Base-by-base conservation (phyloP, 805 yeast species). In the Babjeviella inositovora region DNA sequence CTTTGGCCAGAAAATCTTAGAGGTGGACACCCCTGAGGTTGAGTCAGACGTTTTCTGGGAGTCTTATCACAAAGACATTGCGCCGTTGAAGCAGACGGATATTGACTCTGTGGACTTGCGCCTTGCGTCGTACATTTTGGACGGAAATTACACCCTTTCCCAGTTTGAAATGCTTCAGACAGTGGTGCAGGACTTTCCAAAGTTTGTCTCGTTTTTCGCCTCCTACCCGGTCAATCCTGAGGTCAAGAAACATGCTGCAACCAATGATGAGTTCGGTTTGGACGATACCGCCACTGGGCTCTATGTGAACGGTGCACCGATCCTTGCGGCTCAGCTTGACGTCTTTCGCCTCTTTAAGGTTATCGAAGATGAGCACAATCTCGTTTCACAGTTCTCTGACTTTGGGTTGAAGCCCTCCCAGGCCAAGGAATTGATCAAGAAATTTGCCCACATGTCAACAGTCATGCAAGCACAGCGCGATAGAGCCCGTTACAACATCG, bases 281-380 rank as follows among this genome's bases (percentile, higher is more conserved):
- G 37, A 53, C 2, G 33, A 50, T 5, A 57, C 51, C 3, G 38
- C 53, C 2, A 38, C 50, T 15, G 77, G 76, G 2, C 28, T 85
- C 2, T 75, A 66, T 30, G 35, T 82, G 11, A 81, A 84, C 43
- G 93, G 93, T 2, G 64, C 74, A 0, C 54, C 70, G 2, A 41
- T 72, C 2, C 47, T 64, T n/a, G 52, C 52, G 1, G 35, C 53
- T 1, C 56, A 59, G 18, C 47, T 55, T 5, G 62, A 62, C 27
- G 28, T 59, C 4, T 55, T 57, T 26, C 52, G 51, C 13, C 28
- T 70, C 3, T 33, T 62, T 18, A 43, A 53, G 2, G 31, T 38
- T 1, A 25, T 70, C 7, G 50, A 54, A 22, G 27, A 45, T 5
- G 62, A 71, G 33, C 23, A 43, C 4, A 24, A 25, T 5, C 20